Evolutionary conservation across 768 basidiomycete species (phyloP), one percentile per base, ranked within the genome.

Genomic region (Scleroderma citrinum): DNA sequence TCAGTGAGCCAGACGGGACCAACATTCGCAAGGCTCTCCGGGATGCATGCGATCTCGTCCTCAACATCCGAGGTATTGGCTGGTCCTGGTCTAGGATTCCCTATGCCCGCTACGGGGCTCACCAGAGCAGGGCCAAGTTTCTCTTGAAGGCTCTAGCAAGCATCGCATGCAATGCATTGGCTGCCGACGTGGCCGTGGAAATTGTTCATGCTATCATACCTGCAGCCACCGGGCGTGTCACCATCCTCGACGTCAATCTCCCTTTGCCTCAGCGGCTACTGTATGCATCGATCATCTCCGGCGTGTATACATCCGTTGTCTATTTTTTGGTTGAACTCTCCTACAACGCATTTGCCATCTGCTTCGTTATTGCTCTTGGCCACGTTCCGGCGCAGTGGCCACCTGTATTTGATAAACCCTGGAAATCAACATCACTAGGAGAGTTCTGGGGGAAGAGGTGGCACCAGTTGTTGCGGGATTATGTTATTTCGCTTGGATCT

Each of bases 361-460:
- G 78, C 41, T 71, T 70, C 7, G 62, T 83, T 31, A 44, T 67
- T 44, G 44, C 78, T 20, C 66, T 81, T 19, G 52, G 60, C 8
- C 76, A 80, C 54, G 53, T 65, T 41, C 71, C 72, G 1, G 61
- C 60, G 1, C 67, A 76, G 38, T 83, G 80, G 78, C 82, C 81
- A 0, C 81, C 78, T 5, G 34, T 76, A 10, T 82, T 81, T 62
- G 61, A 73, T 46, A 41, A 63, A 13, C 83, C 82, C 2, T 83
- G 75, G 73, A 48, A 52, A 12, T 56, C 76, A 3, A 75, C 74
- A 7, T 81, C 79, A 3, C 61, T 83, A 21, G 17, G 37, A 17
- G 37, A 38, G 11, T 38, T 38, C 12, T 38, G 37, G 37, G 65
- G 72, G 1, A 58, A 50, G 47, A 67, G 79, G 16, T 83, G 82